phyloP scores from a whole-genome alignment of 176 grass and related monocot species.

The Alopecurus myosuroides region DNA sequence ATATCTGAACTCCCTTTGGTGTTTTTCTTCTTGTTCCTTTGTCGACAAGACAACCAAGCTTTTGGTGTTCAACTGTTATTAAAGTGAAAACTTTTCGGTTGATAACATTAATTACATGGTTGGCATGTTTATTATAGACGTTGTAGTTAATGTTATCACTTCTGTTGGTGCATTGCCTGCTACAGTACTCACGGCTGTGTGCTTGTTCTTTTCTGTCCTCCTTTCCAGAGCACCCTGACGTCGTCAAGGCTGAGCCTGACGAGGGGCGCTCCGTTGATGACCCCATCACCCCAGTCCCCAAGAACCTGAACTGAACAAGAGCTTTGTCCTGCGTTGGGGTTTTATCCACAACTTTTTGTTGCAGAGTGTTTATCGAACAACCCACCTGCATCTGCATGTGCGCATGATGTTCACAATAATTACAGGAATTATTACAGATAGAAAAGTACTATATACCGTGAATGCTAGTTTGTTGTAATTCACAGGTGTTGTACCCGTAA shows the following conservation, averaged over 20 bases:
- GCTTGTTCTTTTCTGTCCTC: background rate
- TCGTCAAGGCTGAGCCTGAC: conserved; percentile 33
- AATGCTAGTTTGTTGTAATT: background rate
- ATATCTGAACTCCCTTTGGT: background rate
- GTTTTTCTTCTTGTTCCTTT: background rate
- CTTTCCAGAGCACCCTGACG: conserved; percentile 21
- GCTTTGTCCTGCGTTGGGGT: background rate
- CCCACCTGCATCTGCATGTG: background rate
- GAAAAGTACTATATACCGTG: background rate
- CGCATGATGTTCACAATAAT: too few relatives aligned
- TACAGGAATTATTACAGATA: too few relatives aligned
- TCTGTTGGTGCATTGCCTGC: background rate
- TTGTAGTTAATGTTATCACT: background rate
- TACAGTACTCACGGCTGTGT: background rate
- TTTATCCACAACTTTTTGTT: background rate
- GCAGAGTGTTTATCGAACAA: background rate
- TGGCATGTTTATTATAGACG: background rate
- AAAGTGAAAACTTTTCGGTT: background rate
- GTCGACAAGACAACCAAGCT: background rate
- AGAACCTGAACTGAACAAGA: conserved; percentile 19
- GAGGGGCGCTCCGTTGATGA: conserved; percentile 10
- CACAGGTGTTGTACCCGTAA: background rate
- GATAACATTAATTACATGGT: background rate
- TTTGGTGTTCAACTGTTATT: background rate
- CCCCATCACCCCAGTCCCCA: too few relatives aligned